Base-by-base conservation (phyloP, 306 rosid genomes). In the Dryas drummondii region DNA sequence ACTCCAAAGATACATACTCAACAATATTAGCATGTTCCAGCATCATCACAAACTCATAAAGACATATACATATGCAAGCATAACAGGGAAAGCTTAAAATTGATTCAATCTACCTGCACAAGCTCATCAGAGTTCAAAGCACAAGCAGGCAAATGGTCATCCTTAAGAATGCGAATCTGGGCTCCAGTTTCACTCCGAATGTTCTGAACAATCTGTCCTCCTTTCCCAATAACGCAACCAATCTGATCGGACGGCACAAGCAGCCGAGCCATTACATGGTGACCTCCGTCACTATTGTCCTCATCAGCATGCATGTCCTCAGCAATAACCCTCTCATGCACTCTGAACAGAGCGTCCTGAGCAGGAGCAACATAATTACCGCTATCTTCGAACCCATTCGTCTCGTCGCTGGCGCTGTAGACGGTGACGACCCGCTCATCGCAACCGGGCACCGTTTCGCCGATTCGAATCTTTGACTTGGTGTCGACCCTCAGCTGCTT, bases 161-260 rank as follows among this genome's bases (percentile, higher is more conserved):
- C 99, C 91, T 92, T 94, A 14, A 94, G 91, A 75, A 94, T 94
- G 69, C 97, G 93, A 84, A 94, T 86, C 68, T 88, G 97, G n/a
- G 98, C 93, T 49, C 99, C 97, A 13, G 99, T 87, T 52, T 94
- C 97, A 71, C 85, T 84, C 1, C 99, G 92, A 57, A 94, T 82
- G 48, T 63, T 86, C 88, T 94, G 97, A 66, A 94, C 97, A 49
- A 92, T 90, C 86, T 85, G 93, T 27, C 99, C 99, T 19, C 99
- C 99, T 81, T 94, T 94, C 48, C 99, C 99, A 71, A 94, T 91
- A 47, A 94, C 78, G 66, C 97, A 92, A 58, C 99, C 97, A 73
- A 94, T 92, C 89, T 94, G 99, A 85, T 94, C 99, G 60, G 99
- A 92, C 9, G 97, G 97, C 14, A 94, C 97, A 50, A 94, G 91